phyloP scores from a whole-genome alignment of 1,284 basidiomycete genomes.

The Melampsora larici-populina region DNA sequence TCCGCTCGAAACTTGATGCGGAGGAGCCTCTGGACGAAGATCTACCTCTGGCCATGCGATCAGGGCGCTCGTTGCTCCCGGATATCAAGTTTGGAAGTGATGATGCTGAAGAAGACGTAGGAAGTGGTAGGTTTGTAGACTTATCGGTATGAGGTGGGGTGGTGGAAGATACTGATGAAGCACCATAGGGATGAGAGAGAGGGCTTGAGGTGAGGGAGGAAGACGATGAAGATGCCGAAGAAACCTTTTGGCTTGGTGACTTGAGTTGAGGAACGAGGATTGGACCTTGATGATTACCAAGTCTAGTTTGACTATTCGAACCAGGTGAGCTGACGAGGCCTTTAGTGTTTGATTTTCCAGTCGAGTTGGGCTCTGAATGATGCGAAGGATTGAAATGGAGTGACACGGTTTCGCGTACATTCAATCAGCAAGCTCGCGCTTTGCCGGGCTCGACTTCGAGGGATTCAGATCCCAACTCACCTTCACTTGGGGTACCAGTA shows the following conservation, averaged over 20 bases:
- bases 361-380: background rate
- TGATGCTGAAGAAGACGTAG: background rate
- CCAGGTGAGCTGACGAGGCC: background rate
- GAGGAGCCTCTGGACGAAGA: constrained; percentile 42
- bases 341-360: background rate
- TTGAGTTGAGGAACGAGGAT: constrained; percentile 43
- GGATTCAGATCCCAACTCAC: constrained; percentile 37
- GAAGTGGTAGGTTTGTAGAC: background rate
- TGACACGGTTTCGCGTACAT: background rate
- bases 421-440: constrained; percentile 7
- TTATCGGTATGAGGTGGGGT: constrained; percentile 1
- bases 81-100: too few species aligned
- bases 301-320: constrained; percentile 7
- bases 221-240: constrained; percentile 29
- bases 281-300: constrained; percentile 14
- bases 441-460: constrained; percentile 2
- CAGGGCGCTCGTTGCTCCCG: background rate
- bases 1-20: constrained; percentile 39
- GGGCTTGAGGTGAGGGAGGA: constrained; percentile 38
- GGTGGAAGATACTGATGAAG: constrained; percentile 20
- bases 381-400: background rate
- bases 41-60: constrained; percentile 31
- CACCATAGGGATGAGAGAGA: constrained; percentile 29
- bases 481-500: constrained; percentile 27
- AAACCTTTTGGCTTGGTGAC: constrained; percentile 11